Evolutionary conservation across 2,329 filamentous ascomycete species (phyloP).

Genomic region (Fusarium sp.): DNA sequence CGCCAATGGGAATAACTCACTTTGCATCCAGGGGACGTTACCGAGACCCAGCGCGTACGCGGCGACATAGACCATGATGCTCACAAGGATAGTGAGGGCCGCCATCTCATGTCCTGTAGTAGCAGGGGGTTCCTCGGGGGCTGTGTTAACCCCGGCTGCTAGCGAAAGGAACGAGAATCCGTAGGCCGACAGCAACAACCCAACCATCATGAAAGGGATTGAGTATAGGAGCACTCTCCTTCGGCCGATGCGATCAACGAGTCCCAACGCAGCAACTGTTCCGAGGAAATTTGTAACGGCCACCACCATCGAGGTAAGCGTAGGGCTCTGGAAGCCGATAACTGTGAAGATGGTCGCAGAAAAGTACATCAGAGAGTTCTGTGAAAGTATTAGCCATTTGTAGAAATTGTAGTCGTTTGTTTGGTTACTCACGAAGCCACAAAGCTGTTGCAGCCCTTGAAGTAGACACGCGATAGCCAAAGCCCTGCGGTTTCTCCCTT

Average conservation of each 20-base stretch:
- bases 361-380: constrained; percentile 94
- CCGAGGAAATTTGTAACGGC: constrained; percentile 86
- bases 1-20: constrained; percentile 84
- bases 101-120: constrained; percentile 48
- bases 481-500: constrained; percentile 76
- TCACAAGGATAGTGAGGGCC: constrained; percentile 72
- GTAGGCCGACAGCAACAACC: constrained; percentile 75
- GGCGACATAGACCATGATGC: constrained; percentile 85
- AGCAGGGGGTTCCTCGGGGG: constrained; percentile 32
- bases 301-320: constrained; percentile 81
- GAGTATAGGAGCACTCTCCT: constrained; percentile 84
- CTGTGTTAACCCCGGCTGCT: constrained; percentile 38
- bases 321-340: constrained; percentile 81
- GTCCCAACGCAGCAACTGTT: constrained; percentile 76
- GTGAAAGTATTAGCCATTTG: constrained; percentile 5
- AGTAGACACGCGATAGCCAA: constrained; percentile 86
- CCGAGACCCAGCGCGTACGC: constrained; percentile 89
- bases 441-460: constrained; percentile 88
- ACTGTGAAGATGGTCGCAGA: constrained; percentile 84
- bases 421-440: constrained; percentile 73
- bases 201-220: constrained; percentile 83
- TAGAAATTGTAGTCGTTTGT: background rate
- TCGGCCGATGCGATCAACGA: constrained; percentile 84
- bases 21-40: constrained; percentile 96
- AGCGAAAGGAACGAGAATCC: constrained; percentile 76